Base-by-base conservation (phyloP, 345 rosid species). In the Triadica sebifera region DNA sequence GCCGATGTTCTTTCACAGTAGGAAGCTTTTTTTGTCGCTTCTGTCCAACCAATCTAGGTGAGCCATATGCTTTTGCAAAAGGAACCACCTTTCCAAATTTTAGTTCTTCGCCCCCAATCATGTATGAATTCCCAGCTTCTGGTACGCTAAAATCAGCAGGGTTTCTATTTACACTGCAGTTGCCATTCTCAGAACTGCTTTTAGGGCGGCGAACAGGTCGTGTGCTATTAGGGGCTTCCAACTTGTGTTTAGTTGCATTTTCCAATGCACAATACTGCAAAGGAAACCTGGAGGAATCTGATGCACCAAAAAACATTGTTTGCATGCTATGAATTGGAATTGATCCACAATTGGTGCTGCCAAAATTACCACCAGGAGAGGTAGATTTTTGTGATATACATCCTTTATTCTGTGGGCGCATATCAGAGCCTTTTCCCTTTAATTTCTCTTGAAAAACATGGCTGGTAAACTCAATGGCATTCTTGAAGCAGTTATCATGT, bases 141-240 rank as follows among this genome's bases (percentile, higher is more conserved):
- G 97, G 86, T 11, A 77, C 8, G 66, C 89, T 87, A 77, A 93
- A 96, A 84, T 96, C 99, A 65, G 97, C 91, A n/a, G 99, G 99
- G 81, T 96, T 96, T 73, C 89, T 82, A 74, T 92, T 96, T 41
- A 90, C 63, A 29, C 61, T 73, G 85, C 99, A 96, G 70, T 72
- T 74, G 56, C 81, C 82, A 59, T 82, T 56, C 66, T 68, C 82
- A 38, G 78, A 67, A 74, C 64, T 78, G 84, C 72, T 79, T 87
- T 74, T 80, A 5, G 22, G 55, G 63, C 86, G 85, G 72, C 61
- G 63, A 60, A 57, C 82, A 50, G 78, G 69, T 70, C 60, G 74
- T 50, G 72, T 70, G 22, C 45, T 74, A 74, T 24, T 76, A 55
- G 39, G 68, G 76, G 85, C 64, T 64, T 82, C 84, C 29, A 71